Evolutionary conservation across 1,284 basidiomycete genomes (phyloP).

Genomic region (Serendipita sp.): DNA sequence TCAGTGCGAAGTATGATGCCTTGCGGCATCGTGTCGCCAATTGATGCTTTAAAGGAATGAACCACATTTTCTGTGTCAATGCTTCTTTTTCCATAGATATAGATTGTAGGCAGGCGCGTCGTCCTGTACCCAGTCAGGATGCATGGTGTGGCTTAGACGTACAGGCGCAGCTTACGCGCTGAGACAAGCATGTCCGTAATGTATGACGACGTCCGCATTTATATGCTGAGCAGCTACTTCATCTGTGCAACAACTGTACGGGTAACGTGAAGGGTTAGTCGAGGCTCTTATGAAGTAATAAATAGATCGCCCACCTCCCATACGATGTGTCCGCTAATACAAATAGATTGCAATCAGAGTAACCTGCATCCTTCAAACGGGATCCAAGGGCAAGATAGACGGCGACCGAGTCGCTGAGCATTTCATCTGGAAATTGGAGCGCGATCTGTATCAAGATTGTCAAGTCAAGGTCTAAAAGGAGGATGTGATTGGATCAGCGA

Average conservation of each 20-base stretch:
- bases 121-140: slow-evolving; percentile 31
- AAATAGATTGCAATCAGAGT: slow-evolving; percentile 51
- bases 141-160: neutral
- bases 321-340: slow-evolving; percentile 95
- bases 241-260: slow-evolving; percentile 83
- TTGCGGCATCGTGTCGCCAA: slow-evolving; percentile 12
- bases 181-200: slow-evolving; percentile 95
- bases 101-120: slow-evolving; percentile 70
- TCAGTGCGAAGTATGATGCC: slow-evolving; percentile 56
- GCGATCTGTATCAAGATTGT: slow-evolving; percentile 43
- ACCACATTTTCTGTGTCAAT: slow-evolving; percentile 41
- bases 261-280: slow-evolving; percentile 9
- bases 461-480: neutral
- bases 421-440: slow-evolving; percentile 92
- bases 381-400: slow-evolving; percentile 47
- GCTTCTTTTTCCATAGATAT: slow-evolving; percentile 61
- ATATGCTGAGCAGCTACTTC: slow-evolving; percentile 92
- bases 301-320: slow-evolving; percentile 51
- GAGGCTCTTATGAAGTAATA: neutral
- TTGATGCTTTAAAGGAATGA: slow-evolving; percentile 28
- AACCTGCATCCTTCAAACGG: slow-evolving; percentile 40
- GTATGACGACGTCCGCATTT: slow-evolving; percentile 81
- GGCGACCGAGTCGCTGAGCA: slow-evolving; percentile 75
- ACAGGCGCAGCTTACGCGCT: slow-evolving; percentile 45
- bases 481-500: neutral